These are phyloP conservation scores for Brassica carinata DNA, from an alignment of 345 rosid genomes.

Conservation along the genomic window DNA sequence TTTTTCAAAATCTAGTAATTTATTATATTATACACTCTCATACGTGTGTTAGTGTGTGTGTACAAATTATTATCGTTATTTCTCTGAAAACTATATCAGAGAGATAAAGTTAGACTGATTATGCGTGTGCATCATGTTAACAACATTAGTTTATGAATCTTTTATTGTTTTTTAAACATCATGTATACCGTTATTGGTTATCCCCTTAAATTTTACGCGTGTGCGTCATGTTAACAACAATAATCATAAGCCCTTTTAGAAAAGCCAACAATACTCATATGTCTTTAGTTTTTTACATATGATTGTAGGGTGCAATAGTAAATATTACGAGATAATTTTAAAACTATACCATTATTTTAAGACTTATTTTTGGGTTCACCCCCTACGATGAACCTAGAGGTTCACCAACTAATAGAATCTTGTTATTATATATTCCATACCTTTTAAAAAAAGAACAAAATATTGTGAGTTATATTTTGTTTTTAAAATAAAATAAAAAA, in stretches of 20 bases:
- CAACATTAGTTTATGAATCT: background rate
- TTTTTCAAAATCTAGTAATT: too few species aligned
- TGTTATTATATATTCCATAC: too few species aligned
- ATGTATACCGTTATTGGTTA: background rate
- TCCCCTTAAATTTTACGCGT: background rate
- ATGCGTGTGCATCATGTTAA: conserved; percentile 13
- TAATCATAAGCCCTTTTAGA: background rate
- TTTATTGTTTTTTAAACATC: background rate
- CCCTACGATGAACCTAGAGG: too few species aligned
- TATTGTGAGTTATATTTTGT: too few species aligned
- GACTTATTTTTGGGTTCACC: too few species aligned
- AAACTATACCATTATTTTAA: too few species aligned
- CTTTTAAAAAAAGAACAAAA: too few species aligned
- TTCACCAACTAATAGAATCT: too few species aligned
- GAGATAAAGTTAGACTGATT: background rate
- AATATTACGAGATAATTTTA: too few species aligned
- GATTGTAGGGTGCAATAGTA: too few species aligned
- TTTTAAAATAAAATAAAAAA: too few species aligned
- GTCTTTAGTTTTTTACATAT: too few species aligned
- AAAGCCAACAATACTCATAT: background rate
- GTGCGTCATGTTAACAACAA: background rate
- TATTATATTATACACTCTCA: background rate
- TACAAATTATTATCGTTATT: background rate
- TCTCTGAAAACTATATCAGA: conserved; percentile 2
- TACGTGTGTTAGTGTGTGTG: conserved; percentile 2